These are phyloP conservation scores for Sugiyamaella mastotermitis DNA, from an alignment of 805 yeast species.

Conservation along the genomic window DNA sequence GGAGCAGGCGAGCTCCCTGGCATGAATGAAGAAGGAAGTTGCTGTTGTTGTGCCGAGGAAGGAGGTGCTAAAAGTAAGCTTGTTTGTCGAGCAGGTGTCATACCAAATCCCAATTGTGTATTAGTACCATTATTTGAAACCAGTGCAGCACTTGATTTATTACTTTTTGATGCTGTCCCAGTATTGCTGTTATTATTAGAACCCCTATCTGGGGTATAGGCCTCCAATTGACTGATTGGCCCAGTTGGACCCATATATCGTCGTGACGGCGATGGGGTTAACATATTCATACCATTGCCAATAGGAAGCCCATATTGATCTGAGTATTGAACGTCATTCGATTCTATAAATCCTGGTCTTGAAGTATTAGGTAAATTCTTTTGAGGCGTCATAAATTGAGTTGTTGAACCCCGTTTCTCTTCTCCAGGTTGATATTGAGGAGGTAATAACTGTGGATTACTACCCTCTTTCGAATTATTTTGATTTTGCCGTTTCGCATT, in stretches of 20 bases:
- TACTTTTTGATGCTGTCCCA: background rate
- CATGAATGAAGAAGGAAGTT: conserved; percentile 38
- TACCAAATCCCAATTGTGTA: conserved; percentile 1
- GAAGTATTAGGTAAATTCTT: conserved; percentile 5
- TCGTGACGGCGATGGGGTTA: conserved; percentile 16
- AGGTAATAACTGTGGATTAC: too few relatives aligned
- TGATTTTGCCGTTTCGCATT: too few relatives aligned
- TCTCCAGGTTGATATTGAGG: too few relatives aligned
- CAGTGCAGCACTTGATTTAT: background rate
- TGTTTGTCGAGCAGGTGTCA: conserved; percentile 23
- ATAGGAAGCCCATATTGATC: conserved; percentile 19
- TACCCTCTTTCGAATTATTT: too few relatives aligned
- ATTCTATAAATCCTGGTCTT: background rate
- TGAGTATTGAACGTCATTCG: conserved; percentile 4
- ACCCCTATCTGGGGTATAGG: conserved; percentile 61
- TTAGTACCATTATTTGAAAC: background rate
- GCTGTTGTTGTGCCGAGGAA: conserved; percentile 29
- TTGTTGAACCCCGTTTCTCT: too few relatives aligned
- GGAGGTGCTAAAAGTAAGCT: conserved; percentile 33
- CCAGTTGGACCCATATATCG: conserved; percentile 31
- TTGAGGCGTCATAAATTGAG: conserved; percentile 16
- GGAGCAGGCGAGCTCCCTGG: conserved; percentile 72
- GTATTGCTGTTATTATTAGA: conserved; percentile 6
- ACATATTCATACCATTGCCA: background rate
- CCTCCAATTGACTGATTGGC: conserved; percentile 38